These are phyloP conservation scores for Actinomortierella wolfii DNA, from an alignment of 371 early-diverging fungal species.

Conservation along the genomic window DNA sequence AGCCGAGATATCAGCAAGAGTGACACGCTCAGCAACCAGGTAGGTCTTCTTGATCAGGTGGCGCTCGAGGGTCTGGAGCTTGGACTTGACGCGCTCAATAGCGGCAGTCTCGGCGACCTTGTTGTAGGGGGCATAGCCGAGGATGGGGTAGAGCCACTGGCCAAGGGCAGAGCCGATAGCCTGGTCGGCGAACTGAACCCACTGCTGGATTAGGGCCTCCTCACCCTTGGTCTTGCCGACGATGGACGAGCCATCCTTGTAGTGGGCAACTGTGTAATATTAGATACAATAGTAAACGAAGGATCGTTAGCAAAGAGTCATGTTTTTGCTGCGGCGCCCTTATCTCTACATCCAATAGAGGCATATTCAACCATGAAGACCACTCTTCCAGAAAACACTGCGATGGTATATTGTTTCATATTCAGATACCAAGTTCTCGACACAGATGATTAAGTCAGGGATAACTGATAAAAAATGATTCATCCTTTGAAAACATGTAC, in stretches of 20 bases:
- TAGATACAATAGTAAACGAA: conserved; percentile 9
- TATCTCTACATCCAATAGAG: conserved; percentile 14
- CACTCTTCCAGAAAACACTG: no score
- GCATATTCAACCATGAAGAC: no score
- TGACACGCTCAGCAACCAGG: conserved; percentile 90
- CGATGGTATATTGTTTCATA: background rate
- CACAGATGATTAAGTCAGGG: conserved; percentile 59
- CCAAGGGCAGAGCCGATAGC: conserved; percentile 51
- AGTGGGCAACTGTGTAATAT: conserved; percentile 59
- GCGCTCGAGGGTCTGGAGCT: conserved; percentile 72
- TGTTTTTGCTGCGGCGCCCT: background rate
- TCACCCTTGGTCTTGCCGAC: conserved; percentile 74
- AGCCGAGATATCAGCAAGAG: conserved; percentile 87
- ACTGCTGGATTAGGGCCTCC: conserved; percentile 80
- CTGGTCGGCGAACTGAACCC: conserved; percentile 76
- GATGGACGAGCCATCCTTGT: conserved; percentile 63
- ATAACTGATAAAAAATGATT: conserved; percentile 55
- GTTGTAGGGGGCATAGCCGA: conserved; percentile 67
- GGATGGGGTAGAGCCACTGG: conserved; percentile 71
- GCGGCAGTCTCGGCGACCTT: conserved; percentile 71
- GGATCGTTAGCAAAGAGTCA: background rate
- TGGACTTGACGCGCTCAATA: conserved; percentile 65
- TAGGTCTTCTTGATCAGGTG: conserved; percentile 81
- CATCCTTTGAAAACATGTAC: conserved; percentile 23
- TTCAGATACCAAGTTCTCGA: conserved; percentile 49